Evolutionary conservation across 176 grass and related monocot genomes (phyloP).

Genomic region (Alloteropsis semialata): DNA sequence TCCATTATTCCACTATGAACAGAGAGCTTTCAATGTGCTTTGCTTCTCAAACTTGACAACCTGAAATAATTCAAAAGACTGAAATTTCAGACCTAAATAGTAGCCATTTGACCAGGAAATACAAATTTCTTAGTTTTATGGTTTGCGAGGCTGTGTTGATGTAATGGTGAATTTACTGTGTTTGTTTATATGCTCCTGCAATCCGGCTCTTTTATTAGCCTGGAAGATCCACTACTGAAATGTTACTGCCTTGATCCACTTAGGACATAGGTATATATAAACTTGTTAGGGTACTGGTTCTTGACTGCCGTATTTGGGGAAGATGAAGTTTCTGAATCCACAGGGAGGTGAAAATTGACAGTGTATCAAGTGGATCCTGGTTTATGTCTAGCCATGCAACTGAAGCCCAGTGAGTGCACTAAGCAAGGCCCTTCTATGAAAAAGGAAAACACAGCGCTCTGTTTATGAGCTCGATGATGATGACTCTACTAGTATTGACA

Average conservation of each 20-base stretch:
- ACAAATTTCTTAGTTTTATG: too few species aligned
- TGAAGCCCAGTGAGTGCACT: conserved; percentile 48
- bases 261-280: not conserved
- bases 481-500: conserved; percentile 66
- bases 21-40: too few species aligned
- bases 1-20: too few species aligned
- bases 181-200: not conserved
- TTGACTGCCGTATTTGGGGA: not conserved
- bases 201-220: not conserved
- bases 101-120: too few species aligned
- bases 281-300: not conserved
- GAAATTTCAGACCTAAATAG: too few species aligned
- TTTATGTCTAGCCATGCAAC: not conserved
- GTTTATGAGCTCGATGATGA: conserved; percentile 73
- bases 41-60: too few species aligned
- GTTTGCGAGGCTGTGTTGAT: not conserved
- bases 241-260: not conserved
- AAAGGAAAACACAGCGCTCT: conserved; percentile 87
- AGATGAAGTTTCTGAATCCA: not conserved
- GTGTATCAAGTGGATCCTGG: not conserved
- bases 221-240: not conserved
- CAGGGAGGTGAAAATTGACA: not conserved
- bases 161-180: not conserved
- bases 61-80: too few species aligned
- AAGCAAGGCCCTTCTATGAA: too few species aligned